Conservation (phyloP, 2,329 filamentous ascomycete species). For the Gnomoniopsis smithogilvyi region DNA sequence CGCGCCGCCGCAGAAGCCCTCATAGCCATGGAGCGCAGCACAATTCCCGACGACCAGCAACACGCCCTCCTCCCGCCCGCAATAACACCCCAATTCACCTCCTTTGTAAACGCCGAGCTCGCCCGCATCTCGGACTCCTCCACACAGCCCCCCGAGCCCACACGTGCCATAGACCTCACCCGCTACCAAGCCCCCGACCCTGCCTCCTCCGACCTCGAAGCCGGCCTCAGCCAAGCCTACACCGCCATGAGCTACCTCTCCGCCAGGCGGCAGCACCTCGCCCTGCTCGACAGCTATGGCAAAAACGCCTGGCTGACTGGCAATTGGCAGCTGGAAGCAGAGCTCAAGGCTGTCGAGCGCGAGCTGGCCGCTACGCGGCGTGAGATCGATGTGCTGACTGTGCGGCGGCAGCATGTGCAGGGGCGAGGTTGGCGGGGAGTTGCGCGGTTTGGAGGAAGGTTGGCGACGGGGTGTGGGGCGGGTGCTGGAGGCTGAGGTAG, state of each 20-base stretch:
- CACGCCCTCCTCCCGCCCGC: conserved; percentile 58
- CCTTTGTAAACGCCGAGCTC: conserved; percentile 66
- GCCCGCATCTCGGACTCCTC: conserved; percentile 58
- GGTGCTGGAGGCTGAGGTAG: conserved; percentile 83
- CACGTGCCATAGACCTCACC: conserved; percentile 66
- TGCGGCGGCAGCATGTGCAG: conserved; percentile 67
- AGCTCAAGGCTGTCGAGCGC: conserved; percentile 66
- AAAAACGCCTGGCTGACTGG: conserved; percentile 89
- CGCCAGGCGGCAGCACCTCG: conserved; percentile 54
- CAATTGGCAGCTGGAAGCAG: conserved; percentile 76
- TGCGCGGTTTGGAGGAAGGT: conserved; percentile 64
- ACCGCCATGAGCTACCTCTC: conserved; percentile 49
- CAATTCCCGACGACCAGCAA: conserved; percentile 35
- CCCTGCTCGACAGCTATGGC: conserved; percentile 75
- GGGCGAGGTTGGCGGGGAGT: conserved; percentile 68
- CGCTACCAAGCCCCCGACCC: conserved; percentile 77
- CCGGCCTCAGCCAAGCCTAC: conserved; percentile 56
- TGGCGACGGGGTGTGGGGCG: conserved; percentile 78
- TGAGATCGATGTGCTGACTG: conserved; percentile 71
- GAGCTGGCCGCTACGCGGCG: conserved; percentile 68
- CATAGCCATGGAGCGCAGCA: conserved; percentile 63
- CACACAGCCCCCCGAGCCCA: conserved; percentile 39
- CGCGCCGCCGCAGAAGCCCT: conserved; percentile 66
- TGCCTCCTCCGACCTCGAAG: conserved; percentile 48
- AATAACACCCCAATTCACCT: conserved; percentile 56